These are phyloP conservation scores for Candida stauntonica DNA, from an alignment of 805 yeast genomes.

Conservation along the genomic window DNA sequence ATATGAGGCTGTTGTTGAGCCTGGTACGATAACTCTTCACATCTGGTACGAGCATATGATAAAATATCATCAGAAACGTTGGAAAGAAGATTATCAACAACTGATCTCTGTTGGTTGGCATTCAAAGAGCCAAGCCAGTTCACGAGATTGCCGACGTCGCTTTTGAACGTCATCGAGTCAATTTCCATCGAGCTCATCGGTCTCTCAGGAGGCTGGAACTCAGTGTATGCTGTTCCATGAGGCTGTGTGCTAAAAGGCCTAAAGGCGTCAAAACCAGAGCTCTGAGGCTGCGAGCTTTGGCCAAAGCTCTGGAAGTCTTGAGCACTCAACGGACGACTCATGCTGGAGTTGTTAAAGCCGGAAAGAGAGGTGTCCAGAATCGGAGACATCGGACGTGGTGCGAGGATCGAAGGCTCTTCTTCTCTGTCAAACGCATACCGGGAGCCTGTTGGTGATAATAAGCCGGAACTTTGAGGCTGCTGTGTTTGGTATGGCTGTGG, in stretches of 20 bases:
- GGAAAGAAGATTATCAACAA: conserved; percentile 50
- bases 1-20: conserved; percentile 15
- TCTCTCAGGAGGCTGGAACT: conserved; percentile 21
- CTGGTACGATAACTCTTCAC: conserved; percentile 31
- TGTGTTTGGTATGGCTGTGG: conserved; percentile 12
- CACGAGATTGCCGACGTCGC: conserved; percentile 46
- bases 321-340: conserved; percentile 26
- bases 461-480: conserved; percentile 25
- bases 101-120: conserved; percentile 47
- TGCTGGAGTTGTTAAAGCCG: conserved; percentile 9
- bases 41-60: conserved; percentile 42
- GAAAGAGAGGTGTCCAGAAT: conserved; percentile 21
- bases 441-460: conserved; percentile 39
- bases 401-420: conserved; percentile 13
- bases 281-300: conserved; percentile 1
- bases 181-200: conserved; percentile 29
- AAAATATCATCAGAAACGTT: conserved; percentile 49
- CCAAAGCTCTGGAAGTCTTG: conserved; percentile 19
- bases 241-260: conserved; percentile 23
- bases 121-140: conserved; percentile 48
- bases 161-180: conserved; percentile 37
- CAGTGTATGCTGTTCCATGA: not conserved
- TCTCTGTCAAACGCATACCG: conserved; percentile 28
- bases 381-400: conserved; percentile 23
- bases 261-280: conserved; percentile 10